A percentile compares a stretch with the other conserved stretches of the same genome.
These are phyloP conservation scores for Ogataea angusta DNA, from an alignment of 805 yeast genomes.

Conservation along the genomic window DNA sequence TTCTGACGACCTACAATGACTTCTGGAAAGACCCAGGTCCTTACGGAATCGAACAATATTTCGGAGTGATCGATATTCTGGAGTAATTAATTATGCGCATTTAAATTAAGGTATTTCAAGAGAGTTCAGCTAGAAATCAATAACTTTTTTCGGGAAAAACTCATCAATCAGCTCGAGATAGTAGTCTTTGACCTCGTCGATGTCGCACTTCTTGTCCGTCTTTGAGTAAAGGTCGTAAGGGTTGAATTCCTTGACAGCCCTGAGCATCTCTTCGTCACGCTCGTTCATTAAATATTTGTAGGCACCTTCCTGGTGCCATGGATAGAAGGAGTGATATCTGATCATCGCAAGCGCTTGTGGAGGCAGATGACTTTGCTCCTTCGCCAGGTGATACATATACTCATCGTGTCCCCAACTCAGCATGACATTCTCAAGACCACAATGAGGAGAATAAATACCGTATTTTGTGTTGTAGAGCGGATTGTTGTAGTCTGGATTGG, in stretches of 20 bases:
- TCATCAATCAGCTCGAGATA: slow-evolving; percentile 64
- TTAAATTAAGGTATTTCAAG: not conserved
- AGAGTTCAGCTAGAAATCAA: slow-evolving; percentile 44
- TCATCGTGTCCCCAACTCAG: slow-evolving; percentile 80
- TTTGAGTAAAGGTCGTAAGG: slow-evolving; percentile 69
- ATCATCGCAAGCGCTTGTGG: slow-evolving; percentile 71
- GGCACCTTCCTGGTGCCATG: slow-evolving; percentile 73
- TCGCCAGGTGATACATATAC: slow-evolving; percentile 71
- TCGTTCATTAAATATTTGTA: slow-evolving; percentile 62
- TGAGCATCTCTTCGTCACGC: slow-evolving; percentile 56
- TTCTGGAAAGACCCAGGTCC: slow-evolving; percentile 84
- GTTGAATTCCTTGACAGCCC: slow-evolving; percentile 64
- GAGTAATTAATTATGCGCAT: slow-evolving; percentile 10
- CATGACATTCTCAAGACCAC: slow-evolving; percentile 70
- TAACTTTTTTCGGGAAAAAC: slow-evolving; percentile 53
- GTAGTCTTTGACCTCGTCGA: slow-evolving; percentile 52
- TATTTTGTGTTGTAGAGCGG: slow-evolving; percentile 64
- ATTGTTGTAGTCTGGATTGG: slow-evolving; percentile 58
- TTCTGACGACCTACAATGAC: slow-evolving; percentile 80
- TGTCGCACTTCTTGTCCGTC: slow-evolving; percentile 45
- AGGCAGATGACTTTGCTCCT: slow-evolving; percentile 59
- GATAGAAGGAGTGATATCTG: slow-evolving; percentile 71
- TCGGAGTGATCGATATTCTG: slow-evolving; percentile 55
- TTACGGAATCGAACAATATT: slow-evolving; percentile 82
- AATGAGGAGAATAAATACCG: slow-evolving; percentile 61